Evolutionary conservation across 2,329 filamentous ascomycete species (phyloP).

Genomic region (Stachybotrys chartarum): DNA sequence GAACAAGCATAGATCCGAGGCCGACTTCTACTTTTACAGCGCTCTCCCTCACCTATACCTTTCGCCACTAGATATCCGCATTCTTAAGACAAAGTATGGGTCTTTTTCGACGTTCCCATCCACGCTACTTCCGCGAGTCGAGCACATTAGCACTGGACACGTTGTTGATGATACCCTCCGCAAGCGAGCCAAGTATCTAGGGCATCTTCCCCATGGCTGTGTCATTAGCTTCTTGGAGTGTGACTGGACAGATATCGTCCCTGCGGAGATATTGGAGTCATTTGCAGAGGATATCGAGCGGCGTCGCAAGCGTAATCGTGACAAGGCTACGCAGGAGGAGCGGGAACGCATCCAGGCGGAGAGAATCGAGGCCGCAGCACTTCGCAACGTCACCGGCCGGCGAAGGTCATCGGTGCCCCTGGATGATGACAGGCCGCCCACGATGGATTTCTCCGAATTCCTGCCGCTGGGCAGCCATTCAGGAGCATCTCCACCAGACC

Average conservation of each 20-base stretch:
- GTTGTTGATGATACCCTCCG: constrained; percentile 79
- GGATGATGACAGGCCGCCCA: constrained; percentile 29
- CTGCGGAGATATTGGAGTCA: constrained; percentile 62
- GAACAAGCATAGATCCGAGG: constrained; percentile 24
- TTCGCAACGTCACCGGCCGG: constrained; percentile 43
- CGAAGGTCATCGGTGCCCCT: constrained; percentile 27
- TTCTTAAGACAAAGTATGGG: constrained; percentile 82
- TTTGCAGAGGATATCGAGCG: constrained; percentile 73
- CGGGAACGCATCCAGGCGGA: constrained; percentile 78
- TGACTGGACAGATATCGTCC: constrained; percentile 88
- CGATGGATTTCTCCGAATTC: constrained; percentile 55
- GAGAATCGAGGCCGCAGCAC: constrained; percentile 64
- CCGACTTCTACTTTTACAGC: constrained; percentile 80
- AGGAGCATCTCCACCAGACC: constrained; percentile 47
- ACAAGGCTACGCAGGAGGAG: constrained; percentile 82
- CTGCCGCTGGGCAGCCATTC: constrained; percentile 48
- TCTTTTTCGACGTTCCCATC: constrained; percentile 77
- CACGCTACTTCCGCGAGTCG: constrained; percentile 77
- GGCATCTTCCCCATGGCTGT: constrained; percentile 82
- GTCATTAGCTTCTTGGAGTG: constrained; percentile 88
- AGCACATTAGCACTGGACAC: constrained; percentile 83
- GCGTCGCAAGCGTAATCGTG: constrained; percentile 67
- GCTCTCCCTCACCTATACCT: constrained; percentile 83
- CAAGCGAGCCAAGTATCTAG: constrained; percentile 78
- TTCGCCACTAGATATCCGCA: constrained; percentile 84